Evolutionary conservation across 164 flowering plant genomes (phyloP).

Genomic region (Umbilicus rupestris): DNA sequence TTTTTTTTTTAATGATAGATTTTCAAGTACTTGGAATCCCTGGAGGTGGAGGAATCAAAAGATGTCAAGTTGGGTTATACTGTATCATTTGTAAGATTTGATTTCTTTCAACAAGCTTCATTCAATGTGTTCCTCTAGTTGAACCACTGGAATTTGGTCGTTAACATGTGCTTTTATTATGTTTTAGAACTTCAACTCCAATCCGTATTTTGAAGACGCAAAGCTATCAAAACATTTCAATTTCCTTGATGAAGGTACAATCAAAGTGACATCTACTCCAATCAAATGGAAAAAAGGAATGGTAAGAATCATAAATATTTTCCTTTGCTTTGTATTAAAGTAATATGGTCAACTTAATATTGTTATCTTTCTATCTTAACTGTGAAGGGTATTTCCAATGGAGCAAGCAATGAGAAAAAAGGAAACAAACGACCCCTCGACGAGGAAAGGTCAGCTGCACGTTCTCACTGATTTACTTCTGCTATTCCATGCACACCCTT

Average conservation of each 20-base stretch:
- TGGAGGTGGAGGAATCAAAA: constrained; percentile 78
- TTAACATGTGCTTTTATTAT: neutral
- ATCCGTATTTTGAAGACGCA: constrained; percentile 59
- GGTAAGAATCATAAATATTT: constrained; percentile 20
- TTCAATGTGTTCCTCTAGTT: neutral
- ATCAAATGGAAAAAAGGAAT: constrained; percentile 74
- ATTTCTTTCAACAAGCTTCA: neutral
- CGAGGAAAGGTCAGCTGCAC: constrained; percentile 39
- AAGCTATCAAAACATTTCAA: constrained; percentile 50
- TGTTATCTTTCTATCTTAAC: neutral
- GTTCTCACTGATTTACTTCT: neutral
- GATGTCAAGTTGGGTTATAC: constrained; percentile 81
- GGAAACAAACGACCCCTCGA: constrained; percentile 48
- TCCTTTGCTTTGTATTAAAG: neutral
- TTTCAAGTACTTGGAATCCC: constrained; percentile 59
- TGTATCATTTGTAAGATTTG: constrained; percentile 66
- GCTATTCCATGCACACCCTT: neutral
- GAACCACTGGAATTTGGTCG: neutral
- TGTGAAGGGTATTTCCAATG: constrained; percentile 45
- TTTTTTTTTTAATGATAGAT: constrained; percentile 27
- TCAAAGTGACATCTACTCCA: constrained; percentile 40
- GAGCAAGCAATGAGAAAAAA: constrained; percentile 46
- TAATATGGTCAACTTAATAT: neutral
- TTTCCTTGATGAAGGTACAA: constrained; percentile 52
- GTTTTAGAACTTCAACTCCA: constrained; percentile 47